Evolutionary conservation across 208 protist genomes (phyloP), one percentile per base, ranked within the genome.

Genomic region (Acanthamoeba triangularis): DNA sequence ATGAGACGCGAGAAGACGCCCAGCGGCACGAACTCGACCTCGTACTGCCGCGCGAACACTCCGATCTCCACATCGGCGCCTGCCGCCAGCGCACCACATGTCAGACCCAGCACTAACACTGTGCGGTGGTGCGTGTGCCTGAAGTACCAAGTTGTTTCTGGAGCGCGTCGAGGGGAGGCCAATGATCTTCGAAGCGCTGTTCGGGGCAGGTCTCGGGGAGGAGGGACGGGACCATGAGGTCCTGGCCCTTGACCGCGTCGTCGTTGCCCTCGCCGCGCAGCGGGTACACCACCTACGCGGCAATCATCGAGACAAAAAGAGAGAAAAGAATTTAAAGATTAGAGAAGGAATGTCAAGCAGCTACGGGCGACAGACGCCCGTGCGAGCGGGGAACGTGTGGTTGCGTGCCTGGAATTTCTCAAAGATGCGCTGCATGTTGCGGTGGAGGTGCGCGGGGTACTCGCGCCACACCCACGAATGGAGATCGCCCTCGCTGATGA

Each of bases 401-500:
- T 41, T 41, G n/a, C n/a, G 69, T 18, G n/a, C 82, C 47, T 90
- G 82, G 18, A 90, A 90, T 37, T 90, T 90, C 49, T 90, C 82
- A n/a, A 90, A 90, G 33, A 90, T 90, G 14, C 82, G n/a, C 37
- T 90, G 82, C 49, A 90, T 90, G 47, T 56, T 69, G 8, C 59
- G 82, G 82, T 90, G 82, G 82, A 90, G 82, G 28, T 90, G 54
- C 8, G 82, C 33, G 33, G 82, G 82, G 37, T 90, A 90, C 33
- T 90, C 82, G 52, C 82, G 82, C 82, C 82, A 90, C 25, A 90
- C 82, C 82, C 82, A 90, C 52, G 49, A 65, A 20, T 90, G 82
- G n/a, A 90, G 59, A 30, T 90, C 82, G 59, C 82, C 59, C 49
- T 90, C 54, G 41, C 82, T 90, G 41, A 90, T 90, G 49, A 90